These are phyloP conservation scores for Alternaria ventricosa DNA, from an alignment of 2,329 filamentous ascomycete genomes.

Conservation along the genomic window DNA sequence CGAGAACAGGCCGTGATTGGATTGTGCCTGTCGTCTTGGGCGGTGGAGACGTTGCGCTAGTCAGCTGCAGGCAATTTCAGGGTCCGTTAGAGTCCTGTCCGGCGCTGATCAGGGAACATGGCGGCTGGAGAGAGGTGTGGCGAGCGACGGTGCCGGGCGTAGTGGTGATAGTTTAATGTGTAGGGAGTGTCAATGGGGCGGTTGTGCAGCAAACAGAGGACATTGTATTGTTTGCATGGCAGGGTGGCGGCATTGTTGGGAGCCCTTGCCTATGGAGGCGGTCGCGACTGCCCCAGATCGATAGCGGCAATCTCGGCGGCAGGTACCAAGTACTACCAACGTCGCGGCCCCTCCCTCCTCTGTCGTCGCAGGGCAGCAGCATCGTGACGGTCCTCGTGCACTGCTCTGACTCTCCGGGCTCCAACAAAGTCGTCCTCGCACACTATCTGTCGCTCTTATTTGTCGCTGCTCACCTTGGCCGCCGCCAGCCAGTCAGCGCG, in stretches of 20 bases:
- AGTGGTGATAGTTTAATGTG: neutral
- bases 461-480: conserved; percentile 29
- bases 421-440: conserved; percentile 24
- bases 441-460: conserved; percentile 30
- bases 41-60: conserved; percentile 4
- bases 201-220: neutral
- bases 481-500: conserved; percentile 30
- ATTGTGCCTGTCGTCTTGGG: neutral
- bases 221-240: neutral
- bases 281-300: conserved; percentile 15
- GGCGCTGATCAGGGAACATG: neutral
- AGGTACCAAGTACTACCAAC: conserved; percentile 16
- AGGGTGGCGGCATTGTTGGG: neutral
- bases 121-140: neutral
- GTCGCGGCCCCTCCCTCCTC: conserved; percentile 3
- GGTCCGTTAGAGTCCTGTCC: conserved; percentile 4
- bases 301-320: conserved; percentile 23
- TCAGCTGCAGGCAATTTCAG: conserved; percentile 8
- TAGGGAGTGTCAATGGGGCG: neutral
- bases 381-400: conserved; percentile 12
- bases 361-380: conserved; percentile 2
- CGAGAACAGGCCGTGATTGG: conserved; percentile 3
- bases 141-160: neutral
- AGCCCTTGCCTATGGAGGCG: neutral
- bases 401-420: conserved; percentile 20